These are phyloP conservation scores for Daldinia grandis DNA, from an alignment of 495 filamentous ascomycete genomes.

Conservation along the genomic window DNA sequence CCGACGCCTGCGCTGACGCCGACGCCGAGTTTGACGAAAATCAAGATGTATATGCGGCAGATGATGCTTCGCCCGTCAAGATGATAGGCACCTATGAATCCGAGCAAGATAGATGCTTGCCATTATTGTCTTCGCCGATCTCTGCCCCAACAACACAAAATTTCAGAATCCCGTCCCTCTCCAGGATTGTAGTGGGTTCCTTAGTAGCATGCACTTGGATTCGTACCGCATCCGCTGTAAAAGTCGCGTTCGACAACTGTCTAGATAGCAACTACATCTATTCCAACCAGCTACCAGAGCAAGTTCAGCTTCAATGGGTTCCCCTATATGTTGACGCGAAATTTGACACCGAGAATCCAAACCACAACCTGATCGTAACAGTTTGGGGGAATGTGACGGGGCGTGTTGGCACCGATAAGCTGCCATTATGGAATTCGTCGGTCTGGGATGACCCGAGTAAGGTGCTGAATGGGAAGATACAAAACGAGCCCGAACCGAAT, in stretches of 20 bases:
- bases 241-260: slow-evolving; percentile 86
- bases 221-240: slow-evolving; percentile 60
- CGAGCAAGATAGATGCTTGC: slow-evolving; percentile 15
- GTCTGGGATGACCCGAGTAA: slow-evolving; percentile 59
- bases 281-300: slow-evolving; percentile 49
- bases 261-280: slow-evolving; percentile 66
- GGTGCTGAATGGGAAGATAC: slow-evolving; percentile 78
- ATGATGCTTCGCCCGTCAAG: slow-evolving; percentile 21
- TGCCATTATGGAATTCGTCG: slow-evolving; percentile 66
- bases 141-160: slow-evolving; percentile 13
- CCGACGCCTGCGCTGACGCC: slow-evolving; percentile 28
- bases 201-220: slow-evolving; percentile 43
- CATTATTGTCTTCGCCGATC: not conserved
- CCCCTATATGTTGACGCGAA: slow-evolving; percentile 75
- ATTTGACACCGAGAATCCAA: slow-evolving; percentile 69
- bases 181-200: slow-evolving; percentile 19
- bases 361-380: slow-evolving; percentile 76
- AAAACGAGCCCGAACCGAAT: slow-evolving; percentile 61
- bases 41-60: slow-evolving; percentile 32
- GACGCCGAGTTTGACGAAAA: slow-evolving; percentile 27
- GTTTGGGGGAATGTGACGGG: slow-evolving; percentile 94
- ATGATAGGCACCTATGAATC: slow-evolving; percentile 23
- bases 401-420: slow-evolving; percentile 47
- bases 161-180: slow-evolving; percentile 4
- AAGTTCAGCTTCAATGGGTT: slow-evolving; percentile 75